Conservation (phyloP, 106 monocot genomes). For the Dioscorea zingiberensis region DNA sequence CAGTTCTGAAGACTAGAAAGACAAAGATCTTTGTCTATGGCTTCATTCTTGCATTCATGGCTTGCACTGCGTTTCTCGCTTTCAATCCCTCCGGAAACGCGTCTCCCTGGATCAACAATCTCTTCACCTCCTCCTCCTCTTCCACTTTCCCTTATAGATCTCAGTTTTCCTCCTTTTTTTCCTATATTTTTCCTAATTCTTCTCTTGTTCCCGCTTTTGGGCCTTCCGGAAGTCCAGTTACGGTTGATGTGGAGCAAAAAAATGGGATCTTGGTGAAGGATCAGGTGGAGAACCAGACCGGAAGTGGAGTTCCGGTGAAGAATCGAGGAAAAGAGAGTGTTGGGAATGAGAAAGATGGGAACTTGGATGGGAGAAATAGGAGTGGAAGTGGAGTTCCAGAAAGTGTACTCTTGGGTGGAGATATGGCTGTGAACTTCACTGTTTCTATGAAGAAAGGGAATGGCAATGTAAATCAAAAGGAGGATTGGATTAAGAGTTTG, state of each 20-base stretch:
- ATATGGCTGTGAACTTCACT: background rate
- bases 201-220: background rate
- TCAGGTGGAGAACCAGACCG: background rate
- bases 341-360: conserved; percentile 10
- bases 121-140: conserved; percentile 33
- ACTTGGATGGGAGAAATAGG: background rate
- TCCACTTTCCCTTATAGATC: conserved; percentile 46
- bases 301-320: conserved; percentile 7
- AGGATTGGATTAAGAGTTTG: conserved; percentile 36
- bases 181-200: conserved; percentile 49
- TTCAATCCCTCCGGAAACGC: conserved; percentile 34
- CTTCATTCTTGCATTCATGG: conserved; percentile 52
- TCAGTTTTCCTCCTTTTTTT: conserved; percentile 45
- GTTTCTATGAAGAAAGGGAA: background rate
- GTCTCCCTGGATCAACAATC: conserved; percentile 48
- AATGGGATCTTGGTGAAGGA: background rate
- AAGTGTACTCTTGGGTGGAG: conserved; percentile 4
- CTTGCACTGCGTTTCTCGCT: conserved; percentile 57
- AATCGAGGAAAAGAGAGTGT: background rate
- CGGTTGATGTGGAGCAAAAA: background rate
- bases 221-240: background rate
- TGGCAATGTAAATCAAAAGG: conserved; percentile 3
- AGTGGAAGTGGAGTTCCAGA: background rate
- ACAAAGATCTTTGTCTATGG: conserved; percentile 49
- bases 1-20: conserved; percentile 4